phyloP scores from a whole-genome alignment of 768 basidiomycete species.

The Amanita pseudoporphyria region DNA sequence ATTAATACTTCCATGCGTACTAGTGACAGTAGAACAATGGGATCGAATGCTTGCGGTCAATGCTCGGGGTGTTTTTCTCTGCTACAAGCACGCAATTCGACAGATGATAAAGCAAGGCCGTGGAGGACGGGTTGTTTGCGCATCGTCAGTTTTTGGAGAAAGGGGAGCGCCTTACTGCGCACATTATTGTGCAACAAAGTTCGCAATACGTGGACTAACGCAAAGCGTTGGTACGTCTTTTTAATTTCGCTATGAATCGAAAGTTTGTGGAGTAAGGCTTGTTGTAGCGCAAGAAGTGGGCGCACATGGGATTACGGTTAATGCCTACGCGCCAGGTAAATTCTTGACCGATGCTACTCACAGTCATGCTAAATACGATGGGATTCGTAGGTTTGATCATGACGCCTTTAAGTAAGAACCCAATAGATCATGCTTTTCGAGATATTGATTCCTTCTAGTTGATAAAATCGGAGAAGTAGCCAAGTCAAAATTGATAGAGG shows the following conservation, averaged over 20 bases:
- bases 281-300: constrained; percentile 27
- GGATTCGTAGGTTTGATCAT: neutral
- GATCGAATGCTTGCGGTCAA: constrained; percentile 40
- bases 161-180: constrained; percentile 13
- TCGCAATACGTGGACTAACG: constrained; percentile 30
- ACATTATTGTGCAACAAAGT: constrained; percentile 28
- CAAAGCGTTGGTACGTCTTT: constrained; percentile 24
- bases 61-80: constrained; percentile 47
- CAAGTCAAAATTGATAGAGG: no score
- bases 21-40: constrained; percentile 28
- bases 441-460: no score
- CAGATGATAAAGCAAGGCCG: constrained; percentile 49
- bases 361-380: neutral
- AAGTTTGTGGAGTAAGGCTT: no score
- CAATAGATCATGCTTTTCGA: no score
- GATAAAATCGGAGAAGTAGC: no score
- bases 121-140: constrained; percentile 48
- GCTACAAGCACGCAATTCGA: constrained; percentile 53
- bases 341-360: neutral
- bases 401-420: neutral
- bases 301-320: constrained; percentile 29
- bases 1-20: neutral
- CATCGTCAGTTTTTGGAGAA: constrained; percentile 22
- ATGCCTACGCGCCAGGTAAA: constrained; percentile 29
- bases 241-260: no score